A percentile compares a stretch with the other conserved stretches of the same genome.
Conservation (phyloP, 345 rosid genomes). For the Eucalyptus sp. region DNA sequence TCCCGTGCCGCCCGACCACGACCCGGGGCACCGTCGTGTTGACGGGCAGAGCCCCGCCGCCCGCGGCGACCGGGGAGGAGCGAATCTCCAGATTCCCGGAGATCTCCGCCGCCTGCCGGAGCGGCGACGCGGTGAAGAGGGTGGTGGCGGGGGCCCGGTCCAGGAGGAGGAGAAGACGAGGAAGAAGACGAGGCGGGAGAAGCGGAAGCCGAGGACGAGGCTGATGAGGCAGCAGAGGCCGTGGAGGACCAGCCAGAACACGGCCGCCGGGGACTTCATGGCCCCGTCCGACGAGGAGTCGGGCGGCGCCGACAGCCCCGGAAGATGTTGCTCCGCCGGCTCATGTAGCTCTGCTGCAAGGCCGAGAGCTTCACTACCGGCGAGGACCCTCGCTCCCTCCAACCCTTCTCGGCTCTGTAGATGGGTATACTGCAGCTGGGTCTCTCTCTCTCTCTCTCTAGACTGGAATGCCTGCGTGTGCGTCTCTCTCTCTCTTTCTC, state of each 20-base stretch:
- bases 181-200: constrained; percentile 89
- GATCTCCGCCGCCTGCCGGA: constrained; percentile 22
- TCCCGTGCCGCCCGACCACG: constrained; percentile 95
- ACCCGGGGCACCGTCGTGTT: constrained; percentile 50
- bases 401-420: background rate
- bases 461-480: background rate
- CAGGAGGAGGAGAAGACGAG: constrained; percentile 58
- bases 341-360: constrained; percentile 71
- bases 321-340: constrained; percentile 45
- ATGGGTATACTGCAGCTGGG: background rate
- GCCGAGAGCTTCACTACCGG: constrained; percentile 71
- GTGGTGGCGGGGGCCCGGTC: background rate
- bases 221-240: constrained; percentile 82
- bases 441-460: background rate
- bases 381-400: background rate
- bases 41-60: constrained; percentile 5
- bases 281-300: constrained; percentile 54
- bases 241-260: constrained; percentile 73
- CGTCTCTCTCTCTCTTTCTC: background rate
- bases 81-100: constrained; percentile 2
- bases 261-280: constrained; percentile 51
- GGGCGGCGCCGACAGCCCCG: constrained; percentile 23
- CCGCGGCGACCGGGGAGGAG: background rate
- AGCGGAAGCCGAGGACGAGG: constrained; percentile 82
- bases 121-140: constrained; percentile 46